Evolutionary conservation across 495 filamentous ascomycete species (phyloP), one percentile per base, ranked within the genome.

Genomic region (Aspergillus indologenus): DNA sequence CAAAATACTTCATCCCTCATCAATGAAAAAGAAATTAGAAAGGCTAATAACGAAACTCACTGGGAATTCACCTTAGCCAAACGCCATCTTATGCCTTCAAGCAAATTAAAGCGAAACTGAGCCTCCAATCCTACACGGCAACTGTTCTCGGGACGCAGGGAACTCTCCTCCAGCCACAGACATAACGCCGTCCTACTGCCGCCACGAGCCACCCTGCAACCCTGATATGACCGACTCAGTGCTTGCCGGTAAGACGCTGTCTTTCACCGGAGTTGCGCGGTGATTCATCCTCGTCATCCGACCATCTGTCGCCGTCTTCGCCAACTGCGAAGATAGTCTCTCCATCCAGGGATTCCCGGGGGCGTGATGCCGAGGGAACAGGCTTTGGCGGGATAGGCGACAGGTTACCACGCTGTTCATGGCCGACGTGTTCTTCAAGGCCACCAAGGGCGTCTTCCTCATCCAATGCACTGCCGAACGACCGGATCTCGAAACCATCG

Each of bases 401-500:
- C 23, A 81, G 64, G 42, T 78, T 71, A 55, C 76, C 73, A 19
- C 67, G 70, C 5, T 65, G 66, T 18, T 68, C 68, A 2, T 63
- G 61, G 26, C 61, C 60, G 26, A 54, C 65, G 24, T 74, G 70
- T 45, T 68, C 73, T 19, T 76, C 78, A 34, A 71, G 71, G 18
- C 67, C 76, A 52, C 75, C 75, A 58, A 76, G 72, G 17, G 69
- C 74, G 45, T 81, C 78, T 64, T 83, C 84, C 60, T 88, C 84
- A 62, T 97, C 93, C 46, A 92, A 81, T 0, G 83, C 87, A 68
- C 91, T 90, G 24, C 90, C 91, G 50, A 99, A 89, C 42, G 91
- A 92, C 53, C 90, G 89, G 64, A 99, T 96, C 70, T 99, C 95
- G 65, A 99, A 98, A 12, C 91, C 94, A 67, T 98, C 95, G 64